A percentile compares a stretch with the other conserved stretches of the same genome.
Evolutionary conservation across 192 early-diverging fungal species (phyloP).

Genomic region (Backusella parvicylindrica): DNA sequence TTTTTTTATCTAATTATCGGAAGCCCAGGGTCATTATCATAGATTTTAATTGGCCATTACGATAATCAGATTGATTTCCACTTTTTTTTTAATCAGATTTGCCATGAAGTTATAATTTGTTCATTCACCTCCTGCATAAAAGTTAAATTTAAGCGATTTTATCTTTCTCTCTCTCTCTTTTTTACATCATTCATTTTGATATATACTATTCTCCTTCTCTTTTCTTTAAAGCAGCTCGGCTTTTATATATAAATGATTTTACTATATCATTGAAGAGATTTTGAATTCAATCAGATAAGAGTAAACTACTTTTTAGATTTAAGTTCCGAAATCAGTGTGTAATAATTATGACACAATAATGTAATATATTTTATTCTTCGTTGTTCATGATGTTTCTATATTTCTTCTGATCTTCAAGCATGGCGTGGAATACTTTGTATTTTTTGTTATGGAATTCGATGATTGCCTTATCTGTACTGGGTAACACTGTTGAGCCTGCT

Average conservation of each 20-base stretch:
- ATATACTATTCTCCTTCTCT: not conserved
- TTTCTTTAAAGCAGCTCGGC: too few relatives aligned
- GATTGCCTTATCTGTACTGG: conserved; percentile 30
- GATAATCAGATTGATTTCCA: not conserved
- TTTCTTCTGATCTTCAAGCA: conserved; percentile 56
- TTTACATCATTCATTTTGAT: too few relatives aligned
- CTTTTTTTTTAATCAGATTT: not conserved
- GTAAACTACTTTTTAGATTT: not conserved
- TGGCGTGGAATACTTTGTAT: conserved; percentile 51
- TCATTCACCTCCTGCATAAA: not conserved
- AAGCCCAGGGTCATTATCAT: not conserved
- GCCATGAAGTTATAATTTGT: not conserved
- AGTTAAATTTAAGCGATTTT: not conserved
- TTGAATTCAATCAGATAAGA: not conserved
- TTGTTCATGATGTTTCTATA: conserved; percentile 51
- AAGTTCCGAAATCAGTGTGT: not conserved
- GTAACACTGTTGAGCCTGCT: conserved; percentile 43
- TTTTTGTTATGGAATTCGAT: conserved; percentile 46
- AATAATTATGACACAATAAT: not conserved
- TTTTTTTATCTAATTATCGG: not conserved
- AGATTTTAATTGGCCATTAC: not conserved
- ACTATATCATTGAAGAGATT: not conserved
- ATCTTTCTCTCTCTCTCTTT: not conserved
- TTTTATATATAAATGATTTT: not conserved
- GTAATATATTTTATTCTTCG: not conserved